Conservation (phyloP, 352 stramenopile species). For the Elongisporangium prolatum region DNA sequence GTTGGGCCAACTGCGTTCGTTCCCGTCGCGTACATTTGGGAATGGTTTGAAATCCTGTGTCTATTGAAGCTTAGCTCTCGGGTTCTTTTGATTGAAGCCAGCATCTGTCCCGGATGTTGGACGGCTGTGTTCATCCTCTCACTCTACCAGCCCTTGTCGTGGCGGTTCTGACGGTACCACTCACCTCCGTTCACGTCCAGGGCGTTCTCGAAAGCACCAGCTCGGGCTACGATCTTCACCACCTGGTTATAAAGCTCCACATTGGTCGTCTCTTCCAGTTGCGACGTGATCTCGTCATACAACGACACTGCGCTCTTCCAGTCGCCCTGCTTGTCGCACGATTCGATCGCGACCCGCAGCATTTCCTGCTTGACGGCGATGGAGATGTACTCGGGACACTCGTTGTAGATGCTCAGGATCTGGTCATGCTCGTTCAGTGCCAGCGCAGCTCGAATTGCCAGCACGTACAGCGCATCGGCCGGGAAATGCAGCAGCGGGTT, state of each 20-base stretch:
- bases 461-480: slow-evolving; percentile 55
- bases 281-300: slow-evolving; percentile 66
- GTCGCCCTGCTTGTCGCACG: slow-evolving; percentile 58
- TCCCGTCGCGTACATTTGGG: neutral
- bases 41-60: neutral
- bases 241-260: slow-evolving; percentile 77
- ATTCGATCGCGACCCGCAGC: slow-evolving; percentile 40
- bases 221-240: slow-evolving; percentile 77
- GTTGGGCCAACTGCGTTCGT: neutral
- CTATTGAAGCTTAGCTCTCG: neutral
- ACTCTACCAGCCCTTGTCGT: slow-evolving; percentile 56
- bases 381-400: slow-evolving; percentile 34
- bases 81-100: neutral
- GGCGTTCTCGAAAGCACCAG: slow-evolving; percentile 79
- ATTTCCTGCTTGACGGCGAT: slow-evolving; percentile 53
- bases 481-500: slow-evolving; percentile 67
- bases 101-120: neutral
- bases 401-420: slow-evolving; percentile 55
- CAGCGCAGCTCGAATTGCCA: slow-evolving; percentile 45
- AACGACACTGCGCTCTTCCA: slow-evolving; percentile 72
- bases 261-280: slow-evolving; percentile 53
- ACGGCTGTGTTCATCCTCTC: neutral
- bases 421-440: slow-evolving; percentile 49
- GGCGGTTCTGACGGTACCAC: slow-evolving; percentile 82
- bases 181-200: slow-evolving; percentile 80